Base-by-base conservation (phyloP, 495 filamentous ascomycete species). In the Chaetomidium leptoderma region DNA sequence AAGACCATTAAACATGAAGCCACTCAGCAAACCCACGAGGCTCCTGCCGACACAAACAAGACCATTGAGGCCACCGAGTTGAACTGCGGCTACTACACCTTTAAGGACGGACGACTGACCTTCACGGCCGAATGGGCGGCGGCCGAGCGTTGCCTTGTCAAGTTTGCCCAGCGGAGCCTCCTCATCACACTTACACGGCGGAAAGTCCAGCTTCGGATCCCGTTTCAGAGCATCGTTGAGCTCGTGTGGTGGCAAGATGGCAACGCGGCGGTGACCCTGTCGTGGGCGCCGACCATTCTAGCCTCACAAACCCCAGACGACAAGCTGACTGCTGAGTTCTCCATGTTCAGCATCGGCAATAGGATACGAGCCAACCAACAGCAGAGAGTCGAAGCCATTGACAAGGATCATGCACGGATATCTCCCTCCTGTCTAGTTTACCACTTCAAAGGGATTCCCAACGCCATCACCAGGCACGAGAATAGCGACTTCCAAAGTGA, bases 51-150 rank as follows among this genome's bases (percentile, higher is more conserved):
- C 32, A 52, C 50, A 3, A 55, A 69, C 8, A 40, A 24, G 35
- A 30, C 21, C 11, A 77, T 82, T 32, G 43, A 66, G 0, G 52
- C 73, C 30, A 19, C 37, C 5, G 44, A 50, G 17, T 30, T 80
- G 7, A 73, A 69, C 11, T 85, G 81, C 61, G 83, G 84, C 3
- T 69, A 78, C 51, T 79, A 78, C 64, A 62, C 63, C 30, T 83
- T 81, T 47, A 29, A 58, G 3, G 53, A 67, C 1, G 61, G 62
- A 0, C 60, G 64, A 2, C 64, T 84, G 16, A 62, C 67, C 13
- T 85, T 83, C 53, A 61, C 72, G 0, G 57, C 74, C 2, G 75
- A 85, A 49, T 74, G 78, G 27, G 53, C 65, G 27, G 73, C 74
- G 61, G 21, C 2, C 0, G 56, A 43, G 0, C n/a, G 11, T 8